Percentiles rank a stretch among this genome's conserved stretches.
Conservation (phyloP, 768 basidiomycete genomes). For the Tephrocybe sp. region DNA sequence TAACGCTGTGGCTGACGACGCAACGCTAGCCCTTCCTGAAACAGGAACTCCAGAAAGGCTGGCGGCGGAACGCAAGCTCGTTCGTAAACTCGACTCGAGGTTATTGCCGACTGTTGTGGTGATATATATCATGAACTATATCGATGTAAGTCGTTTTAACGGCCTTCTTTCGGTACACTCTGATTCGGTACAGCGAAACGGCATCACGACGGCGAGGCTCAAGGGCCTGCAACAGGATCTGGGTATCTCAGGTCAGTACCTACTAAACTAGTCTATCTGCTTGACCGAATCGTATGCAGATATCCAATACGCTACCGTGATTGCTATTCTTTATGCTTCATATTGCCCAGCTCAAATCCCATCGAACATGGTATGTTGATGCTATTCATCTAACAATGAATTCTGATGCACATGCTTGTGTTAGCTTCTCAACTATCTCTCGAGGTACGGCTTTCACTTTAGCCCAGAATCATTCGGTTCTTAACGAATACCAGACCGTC, state of each 20-base stretch:
- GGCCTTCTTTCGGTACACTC: neutral
- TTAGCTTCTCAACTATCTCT: constrained; percentile 55
- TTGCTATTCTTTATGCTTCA: constrained; percentile 56
- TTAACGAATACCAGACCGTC: constrained; percentile 44
- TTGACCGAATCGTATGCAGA: constrained; percentile 33
- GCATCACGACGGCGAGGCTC: constrained; percentile 48
- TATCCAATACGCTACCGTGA: constrained; percentile 50
- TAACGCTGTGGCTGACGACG: neutral
- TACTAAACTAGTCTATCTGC: neutral
- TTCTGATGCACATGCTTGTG: neutral
- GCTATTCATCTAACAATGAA: neutral
- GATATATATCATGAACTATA: constrained; percentile 68
- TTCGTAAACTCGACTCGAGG: constrained; percentile 55
- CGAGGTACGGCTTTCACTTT: constrained; percentile 34
- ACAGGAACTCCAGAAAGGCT: constrained; percentile 30
- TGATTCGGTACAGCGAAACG: constrained; percentile 42
- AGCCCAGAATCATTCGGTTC: neutral
- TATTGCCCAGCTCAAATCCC: constrained; percentile 68
- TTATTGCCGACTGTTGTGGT: constrained; percentile 57
- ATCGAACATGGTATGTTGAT: constrained; percentile 55
- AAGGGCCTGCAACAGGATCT: constrained; percentile 52
- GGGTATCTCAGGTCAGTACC: constrained; percentile 37
- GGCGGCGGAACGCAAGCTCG: constrained; percentile 42
- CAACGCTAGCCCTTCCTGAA: constrained; percentile 14
- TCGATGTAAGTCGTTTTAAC: constrained; percentile 45